phyloP scores from a whole-genome alignment of 116 monocot species.

The Phalaenopsis hybrid region DNA sequence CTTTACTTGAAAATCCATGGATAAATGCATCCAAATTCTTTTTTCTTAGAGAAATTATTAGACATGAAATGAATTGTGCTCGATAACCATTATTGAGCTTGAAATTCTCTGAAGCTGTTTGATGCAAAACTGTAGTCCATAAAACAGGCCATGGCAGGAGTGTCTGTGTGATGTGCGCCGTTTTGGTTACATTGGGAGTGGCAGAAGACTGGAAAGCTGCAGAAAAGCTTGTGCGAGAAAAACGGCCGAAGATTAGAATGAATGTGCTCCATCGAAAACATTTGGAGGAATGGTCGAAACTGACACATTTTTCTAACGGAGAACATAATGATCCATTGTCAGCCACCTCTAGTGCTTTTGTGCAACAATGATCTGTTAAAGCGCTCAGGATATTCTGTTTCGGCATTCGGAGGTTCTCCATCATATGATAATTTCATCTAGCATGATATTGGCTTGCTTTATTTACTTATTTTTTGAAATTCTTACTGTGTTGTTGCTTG shows the following conservation, averaged over 20 bases:
- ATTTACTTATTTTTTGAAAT: background rate
- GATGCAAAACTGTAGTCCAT: background rate
- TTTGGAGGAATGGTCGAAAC: slow-evolving; percentile 78
- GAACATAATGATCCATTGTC: slow-evolving; percentile 2
- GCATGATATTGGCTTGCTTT: background rate
- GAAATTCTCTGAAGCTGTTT: background rate
- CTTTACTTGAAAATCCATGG: too few species aligned
- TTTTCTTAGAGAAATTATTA: too few species aligned
- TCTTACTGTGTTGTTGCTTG: background rate
- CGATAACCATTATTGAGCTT: too few species aligned
- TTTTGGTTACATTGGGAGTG: slow-evolving; percentile 57
- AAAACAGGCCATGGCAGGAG: slow-evolving; percentile 91
- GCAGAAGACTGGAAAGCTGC: slow-evolving; percentile 86
- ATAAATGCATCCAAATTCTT: too few species aligned
- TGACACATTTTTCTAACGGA: slow-evolving; percentile 9
- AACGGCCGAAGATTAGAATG: slow-evolving; percentile 64
- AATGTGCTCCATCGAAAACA: slow-evolving; percentile 63
- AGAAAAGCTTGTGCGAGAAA: slow-evolving; percentile 61
- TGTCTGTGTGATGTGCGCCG: slow-evolving; percentile 73
- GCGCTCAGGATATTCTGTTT: background rate
- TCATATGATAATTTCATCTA: background rate
- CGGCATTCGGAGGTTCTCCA: background rate
- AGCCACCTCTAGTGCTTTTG: background rate
- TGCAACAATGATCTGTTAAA: slow-evolving; percentile 10
- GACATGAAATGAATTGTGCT: too few species aligned